Base-by-base conservation (phyloP, 805 yeast genomes). In the Monosporozyma unispora region DNA sequence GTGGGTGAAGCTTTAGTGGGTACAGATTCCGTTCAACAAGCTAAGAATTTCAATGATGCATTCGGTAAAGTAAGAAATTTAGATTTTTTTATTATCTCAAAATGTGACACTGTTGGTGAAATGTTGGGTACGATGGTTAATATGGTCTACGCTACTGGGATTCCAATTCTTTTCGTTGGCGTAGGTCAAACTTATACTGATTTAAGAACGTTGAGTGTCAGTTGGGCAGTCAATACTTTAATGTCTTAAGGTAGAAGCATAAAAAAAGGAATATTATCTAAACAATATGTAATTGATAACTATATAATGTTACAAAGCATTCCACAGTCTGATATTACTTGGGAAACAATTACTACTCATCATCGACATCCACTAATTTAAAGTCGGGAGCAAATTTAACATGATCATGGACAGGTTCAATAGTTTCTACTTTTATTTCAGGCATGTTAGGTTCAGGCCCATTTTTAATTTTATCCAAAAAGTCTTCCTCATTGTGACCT, bases 1-100 rank as follows among this genome's bases (percentile, higher is more conserved):
- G 99, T 91, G 18, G 98, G 97, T 40, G 99, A 91, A 68, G 99
- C 99, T 0, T 72, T 91, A 37, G 98, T 91, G 1, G 99, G 99
- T 16, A 90, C 98, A 0, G 99, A 91, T 64, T 87, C 97, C 1
- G 97, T 93, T 3, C 85, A 85, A 66, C 99, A 91, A 66, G 98
- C 98, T 0, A 79, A 80, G 47, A 90, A 93, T 64, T 91, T 91
- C 72, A 90, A 91, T 63, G 80, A 81, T 57, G 96, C 97, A 0
- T 91, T 93, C 69, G 98, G 98, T 19, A 81, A 82, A 49, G 78
- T 75, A 37, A 73, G 98, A 48, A 75, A 78, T 39, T 71, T 91
- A 42, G 97, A 93, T 66, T 93, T 90, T 63, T 93, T 91, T 70
- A 83, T 91, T 51, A 84, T 91, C 37, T 85, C 96, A 45, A 91